phyloP scores from a whole-genome alignment of 2,329 filamentous ascomycete genomes.

The Pezicula carpinea region DNA sequence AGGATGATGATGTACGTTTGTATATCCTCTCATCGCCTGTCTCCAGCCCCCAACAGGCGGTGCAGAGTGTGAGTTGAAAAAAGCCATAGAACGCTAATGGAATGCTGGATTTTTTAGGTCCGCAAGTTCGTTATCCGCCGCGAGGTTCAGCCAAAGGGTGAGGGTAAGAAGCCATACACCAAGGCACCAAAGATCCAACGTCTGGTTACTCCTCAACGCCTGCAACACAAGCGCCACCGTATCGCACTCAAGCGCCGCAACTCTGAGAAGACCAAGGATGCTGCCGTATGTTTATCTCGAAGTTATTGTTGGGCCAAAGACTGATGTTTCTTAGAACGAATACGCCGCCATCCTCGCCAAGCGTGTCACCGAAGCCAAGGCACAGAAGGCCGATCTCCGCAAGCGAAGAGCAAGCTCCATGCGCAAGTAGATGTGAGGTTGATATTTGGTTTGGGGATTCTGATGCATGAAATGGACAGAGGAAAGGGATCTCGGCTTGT shows the following conservation, averaged over 20 bases:
- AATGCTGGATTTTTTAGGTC: constrained; percentile 54
- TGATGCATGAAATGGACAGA: neutral
- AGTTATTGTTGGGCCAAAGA: constrained; percentile 8
- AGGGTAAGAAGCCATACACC: constrained; percentile 98
- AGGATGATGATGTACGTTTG: constrained; percentile 99
- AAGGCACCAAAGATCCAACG: constrained; percentile 99
- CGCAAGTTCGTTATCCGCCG: constrained; percentile 99
- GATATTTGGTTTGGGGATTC: neutral
- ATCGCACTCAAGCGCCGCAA: constrained; percentile 97
- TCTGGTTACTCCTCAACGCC: constrained; percentile 97
- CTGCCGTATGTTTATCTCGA: constrained; percentile 71
- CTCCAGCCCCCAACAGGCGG: constrained; percentile 29
- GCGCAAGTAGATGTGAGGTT: constrained; percentile 63
- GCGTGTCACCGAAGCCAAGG: constrained; percentile 95
- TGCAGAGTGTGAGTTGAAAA: constrained; percentile 55
- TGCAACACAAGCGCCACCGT: constrained; percentile 99
- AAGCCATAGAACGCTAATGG: constrained; percentile 20
- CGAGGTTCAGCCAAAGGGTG: constrained; percentile 93
- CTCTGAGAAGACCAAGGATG: constrained; percentile 95
- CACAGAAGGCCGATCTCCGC: constrained; percentile 86
- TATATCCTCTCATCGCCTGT: constrained; percentile 66
- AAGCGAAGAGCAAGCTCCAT: constrained; percentile 97
- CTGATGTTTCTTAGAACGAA: constrained; percentile 70
- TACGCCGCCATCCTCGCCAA: constrained; percentile 94
- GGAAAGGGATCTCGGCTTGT: neutral